phyloP scores from a whole-genome alignment of 2,329 filamentous ascomycete genomes.

The Mycocentrospora acerina region DNA sequence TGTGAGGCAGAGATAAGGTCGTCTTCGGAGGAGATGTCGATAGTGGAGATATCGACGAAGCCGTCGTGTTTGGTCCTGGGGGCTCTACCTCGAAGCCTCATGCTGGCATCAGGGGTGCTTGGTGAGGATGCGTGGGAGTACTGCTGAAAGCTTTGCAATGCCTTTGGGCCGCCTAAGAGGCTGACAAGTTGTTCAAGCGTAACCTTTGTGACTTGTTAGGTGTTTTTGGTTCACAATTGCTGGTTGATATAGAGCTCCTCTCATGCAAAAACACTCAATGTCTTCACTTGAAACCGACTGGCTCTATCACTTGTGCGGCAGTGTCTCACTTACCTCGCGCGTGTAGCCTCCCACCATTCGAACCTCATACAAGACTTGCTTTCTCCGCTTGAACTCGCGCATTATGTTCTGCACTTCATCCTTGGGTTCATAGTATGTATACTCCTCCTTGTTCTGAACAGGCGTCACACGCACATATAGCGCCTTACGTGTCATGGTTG shows the following conservation, averaged over 20 bases:
- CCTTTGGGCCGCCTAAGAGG: slow-evolving; percentile 50
- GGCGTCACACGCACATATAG: slow-evolving; percentile 30
- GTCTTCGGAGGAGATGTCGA: slow-evolving; percentile 36
- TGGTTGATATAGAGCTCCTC: not conserved
- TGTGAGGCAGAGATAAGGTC: slow-evolving; percentile 14
- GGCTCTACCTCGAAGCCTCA: slow-evolving; percentile 26
- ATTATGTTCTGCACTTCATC: slow-evolving; percentile 44
- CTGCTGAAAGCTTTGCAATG: slow-evolving; percentile 47
- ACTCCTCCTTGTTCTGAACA: slow-evolving; percentile 32
- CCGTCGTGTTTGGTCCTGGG: slow-evolving; percentile 16
- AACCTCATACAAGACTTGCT: slow-evolving; percentile 44
- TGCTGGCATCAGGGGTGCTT: slow-evolving; percentile 16
- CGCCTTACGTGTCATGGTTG: not conserved
- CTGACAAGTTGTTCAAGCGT: slow-evolving; percentile 47
- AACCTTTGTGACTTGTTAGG: too few relatives aligned
- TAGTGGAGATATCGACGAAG: slow-evolving; percentile 32
- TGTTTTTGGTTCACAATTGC: too few relatives aligned
- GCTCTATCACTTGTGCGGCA: not conserved
- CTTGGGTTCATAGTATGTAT: slow-evolving; percentile 33
- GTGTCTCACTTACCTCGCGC: slow-evolving; percentile 43
- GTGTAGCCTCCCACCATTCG: slow-evolving; percentile 43
- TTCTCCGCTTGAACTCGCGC: slow-evolving; percentile 35
- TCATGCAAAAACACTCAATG: not conserved
- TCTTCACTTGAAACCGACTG: slow-evolving; percentile 5
- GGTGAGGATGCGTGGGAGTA: slow-evolving; percentile 17